Evolutionary conservation across 176 grass and related monocot species (phyloP).

Genomic region (Avena insularis): DNA sequence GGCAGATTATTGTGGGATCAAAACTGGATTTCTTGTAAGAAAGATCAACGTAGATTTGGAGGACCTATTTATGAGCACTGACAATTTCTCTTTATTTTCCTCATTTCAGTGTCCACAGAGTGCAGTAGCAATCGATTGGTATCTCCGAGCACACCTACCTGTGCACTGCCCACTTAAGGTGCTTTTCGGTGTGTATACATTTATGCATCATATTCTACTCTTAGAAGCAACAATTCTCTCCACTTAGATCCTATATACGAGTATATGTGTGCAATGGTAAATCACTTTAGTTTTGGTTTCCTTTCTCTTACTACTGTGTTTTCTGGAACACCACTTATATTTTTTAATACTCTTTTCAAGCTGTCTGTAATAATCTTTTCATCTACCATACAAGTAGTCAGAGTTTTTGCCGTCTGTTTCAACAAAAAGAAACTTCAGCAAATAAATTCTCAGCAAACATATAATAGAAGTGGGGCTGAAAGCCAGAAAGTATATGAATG

Average conservation of each 20-base stretch:
- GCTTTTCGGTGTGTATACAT: not conserved
- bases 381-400: not conserved
- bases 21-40: not conserved
- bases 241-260: conserved; percentile 17
- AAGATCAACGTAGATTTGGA: not conserved
- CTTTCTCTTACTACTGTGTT: no score
- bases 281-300: conserved; percentile 6
- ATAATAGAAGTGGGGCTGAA: conserved; percentile 23
- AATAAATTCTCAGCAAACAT: not conserved
- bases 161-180: conserved; percentile 39
- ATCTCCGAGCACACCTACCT: conserved; percentile 39
- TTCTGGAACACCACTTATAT: not conserved
- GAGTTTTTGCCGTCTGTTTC: not conserved
- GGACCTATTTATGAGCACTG: not conserved
- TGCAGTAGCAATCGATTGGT: conserved; percentile 19
- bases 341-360: not conserved
- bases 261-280: conserved; percentile 5
- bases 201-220: conserved; percentile 16
- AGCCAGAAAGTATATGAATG: conserved; percentile 2
- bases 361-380: no score
- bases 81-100: not conserved
- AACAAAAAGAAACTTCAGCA: not conserved
- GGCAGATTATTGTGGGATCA: conserved; percentile 20
- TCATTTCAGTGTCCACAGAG: conserved; percentile 24
- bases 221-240: conserved; percentile 25